phyloP scores from a whole-genome alignment of 352 stramenopile species.

The Plasmopara halstedii region DNA sequence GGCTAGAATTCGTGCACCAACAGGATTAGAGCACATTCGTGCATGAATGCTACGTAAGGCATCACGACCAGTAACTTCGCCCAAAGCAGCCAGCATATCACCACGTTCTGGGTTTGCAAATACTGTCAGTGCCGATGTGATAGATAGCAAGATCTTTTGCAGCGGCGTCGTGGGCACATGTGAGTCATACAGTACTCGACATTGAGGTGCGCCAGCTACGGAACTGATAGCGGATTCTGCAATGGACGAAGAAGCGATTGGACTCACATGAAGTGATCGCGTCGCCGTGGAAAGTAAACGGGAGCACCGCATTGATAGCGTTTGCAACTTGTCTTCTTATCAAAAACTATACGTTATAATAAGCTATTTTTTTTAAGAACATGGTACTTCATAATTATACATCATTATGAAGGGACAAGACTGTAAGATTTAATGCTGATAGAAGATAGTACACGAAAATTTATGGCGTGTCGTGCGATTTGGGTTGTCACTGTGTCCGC shows the following conservation, averaged over 20 bases:
- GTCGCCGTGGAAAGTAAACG: slow-evolving; percentile 1
- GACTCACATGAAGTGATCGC: background rate
- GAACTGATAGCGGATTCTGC: slow-evolving; percentile 1
- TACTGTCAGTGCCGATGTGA: slow-evolving; percentile 84
- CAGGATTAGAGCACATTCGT: slow-evolving; percentile 81
- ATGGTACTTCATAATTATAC: no score
- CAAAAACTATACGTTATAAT: no score
- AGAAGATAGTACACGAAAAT: no score
- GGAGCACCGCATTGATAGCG: background rate
- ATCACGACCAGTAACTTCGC: slow-evolving; percentile 88
- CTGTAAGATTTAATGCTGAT: no score
- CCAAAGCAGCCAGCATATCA: slow-evolving; percentile 93
- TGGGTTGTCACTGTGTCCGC: no score
- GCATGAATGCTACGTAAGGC: slow-evolving; percentile 80
- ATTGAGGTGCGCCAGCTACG: slow-evolving; percentile 40
- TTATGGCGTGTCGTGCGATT: no score
- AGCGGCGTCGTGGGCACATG: slow-evolving; percentile 71
- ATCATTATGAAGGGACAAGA: no score
- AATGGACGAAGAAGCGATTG: background rate
- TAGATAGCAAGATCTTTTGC: slow-evolving; percentile 84
- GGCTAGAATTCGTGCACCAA: slow-evolving; percentile 82
- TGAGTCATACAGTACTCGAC: slow-evolving; percentile 55
- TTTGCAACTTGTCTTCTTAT: no score
- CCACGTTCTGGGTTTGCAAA: slow-evolving; percentile 89
- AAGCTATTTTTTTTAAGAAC: no score